Conservation (phyloP, 139 green algal species). For the Coccomyxa sp. region DNA sequence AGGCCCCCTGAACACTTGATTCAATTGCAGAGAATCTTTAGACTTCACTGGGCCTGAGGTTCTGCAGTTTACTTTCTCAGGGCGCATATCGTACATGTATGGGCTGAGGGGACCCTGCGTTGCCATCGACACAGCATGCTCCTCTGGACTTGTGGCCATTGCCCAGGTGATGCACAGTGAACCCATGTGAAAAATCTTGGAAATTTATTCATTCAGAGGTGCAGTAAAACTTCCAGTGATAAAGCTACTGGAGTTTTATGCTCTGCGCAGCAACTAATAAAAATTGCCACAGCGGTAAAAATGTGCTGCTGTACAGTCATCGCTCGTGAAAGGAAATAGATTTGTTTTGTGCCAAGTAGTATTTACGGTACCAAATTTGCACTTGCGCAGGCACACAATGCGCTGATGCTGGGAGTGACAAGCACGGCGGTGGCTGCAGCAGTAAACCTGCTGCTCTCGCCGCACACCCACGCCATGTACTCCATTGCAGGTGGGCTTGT, state of each 20-base stretch:
- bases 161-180: constrained; percentile 17
- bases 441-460: constrained; percentile 35
- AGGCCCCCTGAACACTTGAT: too few relatives aligned
- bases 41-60: too few relatives aligned
- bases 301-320: too few relatives aligned
- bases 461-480: constrained; percentile 25
- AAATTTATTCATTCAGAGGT: too few relatives aligned
- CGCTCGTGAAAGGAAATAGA: too few relatives aligned
- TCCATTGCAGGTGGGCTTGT: constrained; percentile 11
- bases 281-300: too few relatives aligned
- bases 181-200: too few relatives aligned
- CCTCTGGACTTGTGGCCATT: constrained; percentile 35
- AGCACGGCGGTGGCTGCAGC: constrained; percentile 21
- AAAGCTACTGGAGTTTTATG: too few relatives aligned
- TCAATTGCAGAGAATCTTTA: too few relatives aligned
- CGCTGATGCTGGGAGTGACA: constrained; percentile 15
- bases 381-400: constrained; percentile 25
- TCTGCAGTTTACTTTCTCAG: constrained; percentile 18
- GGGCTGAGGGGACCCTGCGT: constrained; percentile 58
- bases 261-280: neutral
- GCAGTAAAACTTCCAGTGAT: too few relatives aligned
- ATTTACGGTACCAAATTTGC: neutral
- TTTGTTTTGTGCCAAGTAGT: too few relatives aligned
- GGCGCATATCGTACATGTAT: constrained; percentile 67
- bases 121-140: constrained; percentile 67